Base-by-base conservation (phyloP, 257 asterid species). In the Jacaranda mimosifolia region DNA sequence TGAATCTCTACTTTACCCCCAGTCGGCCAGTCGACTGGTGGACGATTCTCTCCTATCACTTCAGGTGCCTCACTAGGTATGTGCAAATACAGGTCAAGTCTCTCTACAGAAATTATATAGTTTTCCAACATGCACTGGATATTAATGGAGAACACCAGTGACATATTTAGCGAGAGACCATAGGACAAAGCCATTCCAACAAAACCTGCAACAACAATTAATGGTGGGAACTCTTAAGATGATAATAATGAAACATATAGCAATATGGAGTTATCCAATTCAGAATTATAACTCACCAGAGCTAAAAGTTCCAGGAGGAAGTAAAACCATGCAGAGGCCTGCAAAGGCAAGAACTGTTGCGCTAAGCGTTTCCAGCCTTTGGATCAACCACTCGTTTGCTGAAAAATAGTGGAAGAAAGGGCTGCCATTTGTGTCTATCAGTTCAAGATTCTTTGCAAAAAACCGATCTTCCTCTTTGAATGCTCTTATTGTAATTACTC, bases 141-240 rank as follows among this genome's bases (percentile, higher is more conserved):
- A 74, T 90, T 91, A 35, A 93, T 93, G 81, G 99, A 91, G 75
- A 85, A 87, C 60, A 90, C 96, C 2, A 96, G 90, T 58, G 98
- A 90, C 90, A 87, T 86, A 75, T 96, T 93, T 64, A 93, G 82
- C 0, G 99, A 93, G 17, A 96, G 94, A 63, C 99, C 99, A 64
- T 96, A 93, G 12, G 99, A 93, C 83, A 96, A 78, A 55, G 99
- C 98, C 99, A 96, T 90, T 83, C 99, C 99, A 65, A 93, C 91
- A 66, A 90, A 93, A 70, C 94, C 97, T 93, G 89, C 86, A 75
- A 77, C 67, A 68, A 52, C 9, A 56, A 55, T 58, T 19, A n/a
- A 67, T 74, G 40, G 42, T 57, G 6, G 35, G 17, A 60, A 71
- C n/a, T 9, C 18, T 51, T 62, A 38, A 75, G 19, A 51, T 3